Percentiles rank a stretch among this genome's conserved stretches.
Conservation (phyloP, 1,284 basidiomycete species). For the Ustilago esculenta region DNA sequence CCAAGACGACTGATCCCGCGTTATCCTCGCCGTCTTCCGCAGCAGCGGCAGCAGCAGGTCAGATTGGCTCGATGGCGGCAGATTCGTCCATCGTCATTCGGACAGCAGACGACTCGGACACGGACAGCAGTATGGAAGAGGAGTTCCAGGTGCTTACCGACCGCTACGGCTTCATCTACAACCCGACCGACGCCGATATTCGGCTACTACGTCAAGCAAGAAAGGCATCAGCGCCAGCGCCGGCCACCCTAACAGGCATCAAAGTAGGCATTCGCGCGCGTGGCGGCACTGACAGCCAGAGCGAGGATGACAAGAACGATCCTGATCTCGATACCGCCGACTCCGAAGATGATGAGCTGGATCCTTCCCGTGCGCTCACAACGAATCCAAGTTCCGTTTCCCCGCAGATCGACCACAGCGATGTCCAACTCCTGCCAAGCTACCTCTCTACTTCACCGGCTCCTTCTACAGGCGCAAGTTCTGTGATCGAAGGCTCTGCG, state of each 20-base stretch:
- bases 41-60: neutral
- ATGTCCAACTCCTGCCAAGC: constrained; percentile 2
- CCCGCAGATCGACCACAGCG: constrained; percentile 19
- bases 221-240: constrained; percentile 79
- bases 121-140: constrained; percentile 64
- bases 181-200: constrained; percentile 78
- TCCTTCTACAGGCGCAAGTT: constrained; percentile 16
- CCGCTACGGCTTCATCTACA: constrained; percentile 95
- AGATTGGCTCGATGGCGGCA: neutral
- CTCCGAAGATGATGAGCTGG: constrained; percentile 39
- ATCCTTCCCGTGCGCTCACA: constrained; percentile 62
- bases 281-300: constrained; percentile 57
- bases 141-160: constrained; percentile 78
- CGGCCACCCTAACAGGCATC: constrained; percentile 84
- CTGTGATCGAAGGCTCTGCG: constrained; percentile 10
- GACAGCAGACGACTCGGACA: constrained; percentile 25
- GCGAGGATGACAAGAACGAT: constrained; percentile 46
- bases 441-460: constrained; percentile 20
- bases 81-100: constrained; percentile 43
- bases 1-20: constrained; percentile 20
- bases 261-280: constrained; percentile 73
- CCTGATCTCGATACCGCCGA: constrained; percentile 35
- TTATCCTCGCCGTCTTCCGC: neutral
- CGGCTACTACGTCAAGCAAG: constrained; percentile 77
- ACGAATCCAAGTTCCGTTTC: constrained; percentile 7